Evolutionary conservation across 192 early-diverging fungal species (phyloP).

Genomic region (Coemansia sp.): DNA sequence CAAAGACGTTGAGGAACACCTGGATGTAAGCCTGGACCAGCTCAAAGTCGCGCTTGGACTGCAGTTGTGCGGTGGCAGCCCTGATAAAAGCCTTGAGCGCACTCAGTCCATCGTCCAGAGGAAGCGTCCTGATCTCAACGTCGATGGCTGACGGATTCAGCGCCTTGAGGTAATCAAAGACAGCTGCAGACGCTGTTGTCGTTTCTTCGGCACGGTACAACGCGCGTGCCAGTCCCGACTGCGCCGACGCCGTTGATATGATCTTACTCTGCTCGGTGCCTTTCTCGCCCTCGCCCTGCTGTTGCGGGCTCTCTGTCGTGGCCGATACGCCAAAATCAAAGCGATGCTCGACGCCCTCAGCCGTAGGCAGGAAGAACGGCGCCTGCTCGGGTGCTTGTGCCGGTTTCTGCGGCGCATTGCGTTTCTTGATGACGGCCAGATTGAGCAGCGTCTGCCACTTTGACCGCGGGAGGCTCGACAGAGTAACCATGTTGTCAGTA

Average conservation of each 20-base stretch:
- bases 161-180: conserved; percentile 70
- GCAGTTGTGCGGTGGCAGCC: conserved; percentile 62
- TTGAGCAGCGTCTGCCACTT: conserved; percentile 91
- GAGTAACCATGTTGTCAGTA: conserved; percentile 81
- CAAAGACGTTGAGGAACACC: conserved; percentile 79
- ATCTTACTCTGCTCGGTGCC: background rate
- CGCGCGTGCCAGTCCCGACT: conserved; percentile 60
- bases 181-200: conserved; percentile 38
- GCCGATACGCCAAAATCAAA: conserved; percentile 57
- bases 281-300: conserved; percentile 34
- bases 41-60: conserved; percentile 81
- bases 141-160: conserved; percentile 85
- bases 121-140: conserved; percentile 78
- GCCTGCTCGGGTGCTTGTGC: conserved; percentile 87
- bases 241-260: conserved; percentile 62
- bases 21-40: conserved; percentile 76
- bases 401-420: conserved; percentile 87
- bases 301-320: conserved; percentile 26
- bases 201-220: conserved; percentile 35
- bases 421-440: conserved; percentile 87
- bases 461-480: conserved; percentile 77
- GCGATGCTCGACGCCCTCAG: conserved; percentile 68
- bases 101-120: conserved; percentile 63
- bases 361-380: conserved; percentile 91
- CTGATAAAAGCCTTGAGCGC: conserved; percentile 68